Conservation (phyloP, 495 filamentous ascomycete species). For the Neurospora hispaniola region DNA sequence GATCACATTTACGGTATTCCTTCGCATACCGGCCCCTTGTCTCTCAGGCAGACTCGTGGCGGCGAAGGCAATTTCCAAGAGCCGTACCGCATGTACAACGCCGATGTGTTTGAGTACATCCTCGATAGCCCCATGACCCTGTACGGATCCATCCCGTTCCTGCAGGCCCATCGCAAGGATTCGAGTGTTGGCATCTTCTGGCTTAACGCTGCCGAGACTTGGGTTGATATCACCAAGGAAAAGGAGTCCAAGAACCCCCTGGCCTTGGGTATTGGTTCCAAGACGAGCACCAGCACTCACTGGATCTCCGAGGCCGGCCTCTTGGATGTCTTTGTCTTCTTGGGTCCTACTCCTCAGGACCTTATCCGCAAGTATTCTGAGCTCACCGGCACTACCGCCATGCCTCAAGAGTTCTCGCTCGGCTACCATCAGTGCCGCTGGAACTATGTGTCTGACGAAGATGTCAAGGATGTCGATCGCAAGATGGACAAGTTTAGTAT, state of each 20-base stretch:
- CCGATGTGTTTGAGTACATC: constrained; percentile 96
- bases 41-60: constrained; percentile 81
- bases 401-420: constrained; percentile 85
- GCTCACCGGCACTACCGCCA: constrained; percentile 85
- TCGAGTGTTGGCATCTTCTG: constrained; percentile 97
- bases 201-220: constrained; percentile 95
- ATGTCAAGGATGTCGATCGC: constrained; percentile 90
- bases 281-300: constrained; percentile 75
- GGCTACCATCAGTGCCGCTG: constrained; percentile 96
- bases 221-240: constrained; percentile 87
- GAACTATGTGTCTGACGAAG: constrained; percentile 96
- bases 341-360: constrained; percentile 75
- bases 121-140: constrained; percentile 97
- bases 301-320: constrained; percentile 92
- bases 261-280: constrained; percentile 55
- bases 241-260: constrained; percentile 67
- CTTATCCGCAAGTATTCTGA: constrained; percentile 72
- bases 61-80: constrained; percentile 75
- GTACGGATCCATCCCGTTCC: constrained; percentile 89
- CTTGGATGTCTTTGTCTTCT: constrained; percentile 86
- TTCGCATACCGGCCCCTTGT: constrained; percentile 79
- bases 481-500: constrained; percentile 93
- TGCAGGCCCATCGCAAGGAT: constrained; percentile 90
- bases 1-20: constrained; percentile 92
- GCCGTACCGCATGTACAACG: constrained; percentile 93